These are phyloP conservation scores for Melastoma malabathricum DNA, from an alignment of 345 rosid species.

Conservation along the genomic window DNA sequence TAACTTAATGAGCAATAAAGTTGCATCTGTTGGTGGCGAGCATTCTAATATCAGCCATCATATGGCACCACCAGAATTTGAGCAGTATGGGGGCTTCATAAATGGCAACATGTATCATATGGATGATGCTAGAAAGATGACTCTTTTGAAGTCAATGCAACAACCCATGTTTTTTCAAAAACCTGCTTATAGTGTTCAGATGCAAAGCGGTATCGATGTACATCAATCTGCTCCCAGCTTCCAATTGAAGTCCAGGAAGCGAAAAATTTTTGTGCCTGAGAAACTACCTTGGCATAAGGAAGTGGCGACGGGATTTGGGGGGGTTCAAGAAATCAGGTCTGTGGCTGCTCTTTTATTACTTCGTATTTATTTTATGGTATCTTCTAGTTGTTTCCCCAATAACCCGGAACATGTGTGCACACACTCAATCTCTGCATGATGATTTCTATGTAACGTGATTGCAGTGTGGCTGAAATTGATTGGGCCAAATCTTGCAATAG, in stretches of 20 bases:
- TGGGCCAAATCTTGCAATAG: constrained; percentile 59
- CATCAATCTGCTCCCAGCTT: constrained; percentile 17
- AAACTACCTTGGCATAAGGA: constrained; percentile 60
- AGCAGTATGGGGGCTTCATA: constrained; percentile 51
- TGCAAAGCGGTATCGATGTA: constrained; percentile 21
- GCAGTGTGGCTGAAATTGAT: constrained; percentile 55
- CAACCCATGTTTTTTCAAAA: constrained; percentile 24
- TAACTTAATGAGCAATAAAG: constrained; percentile 18
- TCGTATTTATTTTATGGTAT: neutral
- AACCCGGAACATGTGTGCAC: too few species aligned
- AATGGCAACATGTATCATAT: constrained; percentile 45
- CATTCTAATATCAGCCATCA: constrained; percentile 50
- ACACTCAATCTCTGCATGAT: too few species aligned
- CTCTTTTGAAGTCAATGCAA: constrained; percentile 25
- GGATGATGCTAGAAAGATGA: constrained; percentile 26
- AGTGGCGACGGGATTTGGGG: constrained; percentile 23
- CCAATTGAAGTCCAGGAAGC: constrained; percentile 42
- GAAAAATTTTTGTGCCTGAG: constrained; percentile 41
- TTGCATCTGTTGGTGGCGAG: constrained; percentile 27
- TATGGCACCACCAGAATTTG: constrained; percentile 78
- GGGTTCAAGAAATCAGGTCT: constrained; percentile 59
- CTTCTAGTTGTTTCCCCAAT: neutral
- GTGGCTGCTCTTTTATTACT: neutral
- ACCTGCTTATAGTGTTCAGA: constrained; percentile 25
- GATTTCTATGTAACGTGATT: constrained; percentile 8